Percentiles rank a stretch among this genome's conserved stretches.
Evolutionary conservation across 2,329 filamentous ascomycete species (phyloP).

Genomic region (Aspergillus quadricinctus): DNA sequence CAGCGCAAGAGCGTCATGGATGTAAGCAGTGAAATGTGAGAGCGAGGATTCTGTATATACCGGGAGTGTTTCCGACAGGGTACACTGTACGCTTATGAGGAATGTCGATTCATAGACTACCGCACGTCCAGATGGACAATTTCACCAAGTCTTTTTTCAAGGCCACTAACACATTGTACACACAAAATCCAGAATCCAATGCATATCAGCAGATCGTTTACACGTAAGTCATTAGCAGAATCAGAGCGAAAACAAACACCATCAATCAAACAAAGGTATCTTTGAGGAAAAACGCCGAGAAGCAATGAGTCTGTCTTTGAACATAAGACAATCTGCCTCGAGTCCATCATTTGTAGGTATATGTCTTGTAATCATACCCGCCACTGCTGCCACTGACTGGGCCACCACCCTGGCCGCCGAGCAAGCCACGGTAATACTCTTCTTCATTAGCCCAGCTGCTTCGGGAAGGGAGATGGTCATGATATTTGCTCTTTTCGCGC

Average conservation of each 20-base stretch:
- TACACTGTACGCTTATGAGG: neutral
- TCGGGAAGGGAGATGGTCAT: conserved; percentile 20
- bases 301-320: neutral
- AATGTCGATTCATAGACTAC: conserved; percentile 10
- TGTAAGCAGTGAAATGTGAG: neutral
- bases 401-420: conserved; percentile 27
- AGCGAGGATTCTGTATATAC: neutral
- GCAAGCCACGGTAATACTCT: conserved; percentile 37
- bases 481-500: conserved; percentile 25
- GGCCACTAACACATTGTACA: neutral
- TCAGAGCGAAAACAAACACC: neutral
- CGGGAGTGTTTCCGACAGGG: neutral
- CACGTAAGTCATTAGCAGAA: conserved; percentile 1
- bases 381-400: conserved; percentile 14
- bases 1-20: conserved; percentile 6
- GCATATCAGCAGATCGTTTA: neutral
- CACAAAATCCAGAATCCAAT: neutral
- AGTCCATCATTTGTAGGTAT: conserved; percentile 21
- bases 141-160: neutral
- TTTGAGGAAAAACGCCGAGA: neutral
- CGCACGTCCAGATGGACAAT: neutral
- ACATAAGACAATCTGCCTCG: neutral
- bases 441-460: conserved; percentile 31
- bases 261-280: neutral
- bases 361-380: conserved; percentile 24